Evolutionary conservation across 352 stramenopile genomes (phyloP).

Genomic region (Phytophthora sojae): DNA sequence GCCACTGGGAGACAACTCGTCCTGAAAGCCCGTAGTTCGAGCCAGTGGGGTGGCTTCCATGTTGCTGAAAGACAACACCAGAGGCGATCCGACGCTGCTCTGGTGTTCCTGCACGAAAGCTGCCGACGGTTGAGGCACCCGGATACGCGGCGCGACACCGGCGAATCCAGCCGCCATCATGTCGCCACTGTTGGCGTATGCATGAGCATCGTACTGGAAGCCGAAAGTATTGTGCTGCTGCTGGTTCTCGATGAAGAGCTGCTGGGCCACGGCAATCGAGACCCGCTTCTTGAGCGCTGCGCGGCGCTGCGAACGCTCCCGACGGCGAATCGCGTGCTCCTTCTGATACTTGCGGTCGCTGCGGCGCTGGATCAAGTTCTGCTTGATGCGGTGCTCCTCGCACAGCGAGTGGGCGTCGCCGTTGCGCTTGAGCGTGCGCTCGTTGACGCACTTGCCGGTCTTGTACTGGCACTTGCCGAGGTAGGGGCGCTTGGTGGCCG

Average conservation of each 20-base stretch:
- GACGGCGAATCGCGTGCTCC: slow-evolving; percentile 80
- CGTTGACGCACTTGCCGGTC: slow-evolving; percentile 90
- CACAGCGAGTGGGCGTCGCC: slow-evolving; percentile 83
- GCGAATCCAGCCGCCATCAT: slow-evolving; percentile 2
- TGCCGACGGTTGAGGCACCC: slow-evolving; percentile 39
- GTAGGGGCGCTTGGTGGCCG: slow-evolving; percentile 43
- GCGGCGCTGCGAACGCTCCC: slow-evolving; percentile 76
- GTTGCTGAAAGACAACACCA: slow-evolving; percentile 33
- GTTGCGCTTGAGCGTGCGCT: slow-evolving; percentile 87
- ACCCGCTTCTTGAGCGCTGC: slow-evolving; percentile 86
- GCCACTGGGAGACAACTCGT: slow-evolving; percentile 55
- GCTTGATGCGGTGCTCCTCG: slow-evolving; percentile 86
- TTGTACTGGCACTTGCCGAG: slow-evolving; percentile 90
- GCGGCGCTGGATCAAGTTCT: slow-evolving; percentile 86
- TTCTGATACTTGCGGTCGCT: slow-evolving; percentile 89
- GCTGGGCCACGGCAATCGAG: slow-evolving; percentile 79
- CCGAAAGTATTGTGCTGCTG: slow-evolving; percentile 70
- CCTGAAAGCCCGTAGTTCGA: slow-evolving; percentile 3
- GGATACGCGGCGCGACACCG: slow-evolving; percentile 50
- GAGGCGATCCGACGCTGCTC: slow-evolving; percentile 16
- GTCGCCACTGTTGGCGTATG: not conserved
- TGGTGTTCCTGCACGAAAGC: slow-evolving; percentile 14
- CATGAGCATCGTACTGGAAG: slow-evolving; percentile 46
- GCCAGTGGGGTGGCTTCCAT: not conserved
- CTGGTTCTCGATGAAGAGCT: slow-evolving; percentile 86